phyloP scores from a whole-genome alignment of 768 basidiomycete genomes.

The Lyophyllum atratum region DNA sequence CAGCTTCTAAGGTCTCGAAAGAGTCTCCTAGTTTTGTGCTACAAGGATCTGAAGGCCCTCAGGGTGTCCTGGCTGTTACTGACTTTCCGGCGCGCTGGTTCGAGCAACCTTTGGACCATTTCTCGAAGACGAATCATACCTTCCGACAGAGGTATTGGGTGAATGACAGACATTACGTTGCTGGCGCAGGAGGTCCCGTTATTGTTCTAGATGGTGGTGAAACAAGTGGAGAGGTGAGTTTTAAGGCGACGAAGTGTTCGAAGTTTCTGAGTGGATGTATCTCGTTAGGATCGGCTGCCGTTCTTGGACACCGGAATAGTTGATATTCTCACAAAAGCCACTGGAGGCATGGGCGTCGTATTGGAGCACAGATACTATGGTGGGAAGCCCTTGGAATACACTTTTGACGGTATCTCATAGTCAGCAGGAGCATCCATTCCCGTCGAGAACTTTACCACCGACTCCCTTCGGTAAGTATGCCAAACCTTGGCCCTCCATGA shows the following conservation, averaged over 20 bases:
- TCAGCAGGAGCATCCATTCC: conserved; percentile 70
- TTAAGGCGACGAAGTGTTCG: not conserved
- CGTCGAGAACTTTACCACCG: conserved; percentile 77
- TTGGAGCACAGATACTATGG: conserved; percentile 94
- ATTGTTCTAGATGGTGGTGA: conserved; percentile 93
- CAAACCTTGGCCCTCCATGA: conserved; percentile 1
- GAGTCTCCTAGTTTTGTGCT: conserved; percentile 16
- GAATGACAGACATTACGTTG: conserved; percentile 76
- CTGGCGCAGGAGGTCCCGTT: conserved; percentile 75
- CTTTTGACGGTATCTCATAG: not conserved
- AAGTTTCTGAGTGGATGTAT: not conserved
- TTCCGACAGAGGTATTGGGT: conserved; percentile 95
- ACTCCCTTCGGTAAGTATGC: conserved; percentile 64
- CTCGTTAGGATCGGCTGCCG: conserved; percentile 43
- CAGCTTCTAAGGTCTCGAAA: conserved; percentile 14
- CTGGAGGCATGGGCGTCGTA: conserved; percentile 87
- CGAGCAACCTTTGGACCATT: conserved; percentile 86
- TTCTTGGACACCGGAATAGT: conserved; percentile 83
- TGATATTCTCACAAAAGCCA: conserved; percentile 81
- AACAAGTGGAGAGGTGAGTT: conserved; percentile 76
- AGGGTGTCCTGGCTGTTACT: conserved; percentile 7
- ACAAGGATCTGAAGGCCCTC: conserved; percentile 15
- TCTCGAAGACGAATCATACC: conserved; percentile 55
- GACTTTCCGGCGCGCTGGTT: conserved; percentile 71
- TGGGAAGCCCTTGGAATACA: conserved; percentile 20